Base-by-base conservation (phyloP, 1,284 basidiomycete species). In the Ustilago tritici region DNA sequence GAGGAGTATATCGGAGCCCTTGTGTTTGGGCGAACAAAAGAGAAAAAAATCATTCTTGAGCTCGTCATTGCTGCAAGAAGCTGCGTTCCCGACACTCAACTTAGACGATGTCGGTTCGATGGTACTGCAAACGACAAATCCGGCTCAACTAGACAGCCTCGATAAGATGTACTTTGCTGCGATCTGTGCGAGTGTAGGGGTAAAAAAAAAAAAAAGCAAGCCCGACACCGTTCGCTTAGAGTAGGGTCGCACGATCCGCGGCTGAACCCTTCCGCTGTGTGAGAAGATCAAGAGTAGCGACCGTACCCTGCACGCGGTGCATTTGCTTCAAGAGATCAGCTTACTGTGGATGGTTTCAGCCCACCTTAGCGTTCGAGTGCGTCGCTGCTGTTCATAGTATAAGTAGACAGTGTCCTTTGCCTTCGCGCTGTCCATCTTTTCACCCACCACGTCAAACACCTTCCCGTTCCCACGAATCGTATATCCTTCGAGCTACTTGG, bases 31-130 rank as follows among this genome's bases (percentile, higher is more conserved):
- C 28, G 49, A 32, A 50, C n/a, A 23, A 32, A 28, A 28, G 23
- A 28, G 2, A 28, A 32, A 9, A 49, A 28, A 43, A 54, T 15
- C 23, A 34, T 17, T 41, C 41, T 14, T 52, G 31, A 63, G 61
- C 68, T 65, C 68, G 68, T 65, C 68, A 70, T 70, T 3, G 17
- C 57, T 67, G 61, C 65, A 67, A 61, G 28, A 58, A 53, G 50
- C 59, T 40, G 63, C 59, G 54, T 63, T 57, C 61, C 15, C 36
- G 31, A 35, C 35, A 9, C 12, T 19, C 15, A 35, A 41, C 35
- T 53, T 19, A 17, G 58, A 47, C 35, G 40, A 14, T 38, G 47
- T 50, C 58, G 14, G 32, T 19, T 50, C 17, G 17, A 14, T 56
- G 54, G 35, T 38, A 28, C n/a, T n/a, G 3, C 34, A 47, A 31